Conservation (phyloP, 805 yeast genomes). For the Sugiyamaella lignohabitans region DNA sequence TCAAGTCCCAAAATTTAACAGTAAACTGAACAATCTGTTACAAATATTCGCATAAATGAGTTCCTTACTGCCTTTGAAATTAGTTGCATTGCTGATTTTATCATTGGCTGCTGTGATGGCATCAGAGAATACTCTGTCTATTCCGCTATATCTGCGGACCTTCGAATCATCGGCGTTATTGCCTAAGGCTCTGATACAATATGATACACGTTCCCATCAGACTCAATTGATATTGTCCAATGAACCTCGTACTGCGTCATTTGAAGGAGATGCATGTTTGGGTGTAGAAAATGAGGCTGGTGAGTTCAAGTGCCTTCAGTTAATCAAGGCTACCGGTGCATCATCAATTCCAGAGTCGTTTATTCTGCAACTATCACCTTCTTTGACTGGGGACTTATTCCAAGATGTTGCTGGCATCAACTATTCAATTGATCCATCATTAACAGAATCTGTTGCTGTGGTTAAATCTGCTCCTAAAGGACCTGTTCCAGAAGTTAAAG, state of each 20-base stretch:
- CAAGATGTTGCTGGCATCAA: constrained; percentile 2
- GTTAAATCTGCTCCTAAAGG: constrained; percentile 10
- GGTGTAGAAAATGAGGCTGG: constrained; percentile 13
- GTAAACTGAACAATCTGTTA: no score
- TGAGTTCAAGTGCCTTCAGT: constrained; percentile 12
- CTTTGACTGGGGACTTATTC: not conserved
- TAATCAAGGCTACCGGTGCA: constrained; percentile 7
- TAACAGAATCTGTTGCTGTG: not conserved
- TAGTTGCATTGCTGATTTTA: not conserved
- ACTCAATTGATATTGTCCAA: not conserved
- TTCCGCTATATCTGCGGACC: not conserved
- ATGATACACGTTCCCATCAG: not conserved
- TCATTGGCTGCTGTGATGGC: not conserved
- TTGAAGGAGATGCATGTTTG: constrained; percentile 17
- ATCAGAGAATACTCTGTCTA: not conserved
- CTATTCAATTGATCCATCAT: constrained; percentile 2
- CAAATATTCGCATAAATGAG: no score
- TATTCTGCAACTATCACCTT: not conserved
- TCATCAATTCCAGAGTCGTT: not conserved
- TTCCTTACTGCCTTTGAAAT: no score
- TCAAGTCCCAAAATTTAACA: no score
- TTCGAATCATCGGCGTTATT: not conserved
- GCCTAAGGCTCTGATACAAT: not conserved
- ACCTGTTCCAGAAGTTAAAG: constrained; percentile 18
- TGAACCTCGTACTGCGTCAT: not conserved